Evolutionary conservation across 208 protist species (phyloP).

Genomic region (Leishmania martiniquensis): DNA sequence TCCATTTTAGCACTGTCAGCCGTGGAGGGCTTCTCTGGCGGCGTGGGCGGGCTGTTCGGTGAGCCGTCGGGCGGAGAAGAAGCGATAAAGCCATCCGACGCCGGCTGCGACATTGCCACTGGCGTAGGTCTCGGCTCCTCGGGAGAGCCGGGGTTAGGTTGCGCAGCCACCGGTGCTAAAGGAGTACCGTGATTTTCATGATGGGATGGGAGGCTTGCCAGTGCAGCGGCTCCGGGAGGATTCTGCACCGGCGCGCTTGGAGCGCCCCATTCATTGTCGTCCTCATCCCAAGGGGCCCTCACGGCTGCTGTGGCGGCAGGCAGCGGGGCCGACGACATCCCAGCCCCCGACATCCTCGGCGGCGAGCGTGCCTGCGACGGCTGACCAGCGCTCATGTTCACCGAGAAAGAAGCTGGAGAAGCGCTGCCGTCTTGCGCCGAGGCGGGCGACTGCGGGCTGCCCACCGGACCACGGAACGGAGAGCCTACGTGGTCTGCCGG

Average conservation of each 20-base stretch:
- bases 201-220: not conserved
- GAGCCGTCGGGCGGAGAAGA: conserved; percentile 14
- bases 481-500: conserved; percentile 8
- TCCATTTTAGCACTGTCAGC: conserved; percentile 33
- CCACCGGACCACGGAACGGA: conserved; percentile 7
- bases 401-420: not conserved
- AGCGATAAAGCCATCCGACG: conserved; percentile 20
- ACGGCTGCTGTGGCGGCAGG: not conserved
- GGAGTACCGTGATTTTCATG: not conserved
- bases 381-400: not conserved
- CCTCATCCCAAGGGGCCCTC: conserved; percentile 37
- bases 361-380: not conserved
- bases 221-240: not conserved
- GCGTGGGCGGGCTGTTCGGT: conserved; percentile 18
- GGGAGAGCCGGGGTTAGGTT: conserved; percentile 8
- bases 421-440: conserved; percentile 9
- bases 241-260: conserved; percentile 5
- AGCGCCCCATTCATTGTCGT: conserved; percentile 24
- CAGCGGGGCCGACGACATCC: not conserved
- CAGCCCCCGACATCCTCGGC: conserved; percentile 4
- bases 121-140: conserved; percentile 22
- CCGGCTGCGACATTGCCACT: not conserved
- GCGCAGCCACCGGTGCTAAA: not conserved
- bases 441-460: conserved; percentile 1
- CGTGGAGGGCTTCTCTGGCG: conserved; percentile 18